These are phyloP conservation scores for Gleditsia sinensis DNA, from an alignment of 306 rosid genomes.

Conservation along the genomic window DNA sequence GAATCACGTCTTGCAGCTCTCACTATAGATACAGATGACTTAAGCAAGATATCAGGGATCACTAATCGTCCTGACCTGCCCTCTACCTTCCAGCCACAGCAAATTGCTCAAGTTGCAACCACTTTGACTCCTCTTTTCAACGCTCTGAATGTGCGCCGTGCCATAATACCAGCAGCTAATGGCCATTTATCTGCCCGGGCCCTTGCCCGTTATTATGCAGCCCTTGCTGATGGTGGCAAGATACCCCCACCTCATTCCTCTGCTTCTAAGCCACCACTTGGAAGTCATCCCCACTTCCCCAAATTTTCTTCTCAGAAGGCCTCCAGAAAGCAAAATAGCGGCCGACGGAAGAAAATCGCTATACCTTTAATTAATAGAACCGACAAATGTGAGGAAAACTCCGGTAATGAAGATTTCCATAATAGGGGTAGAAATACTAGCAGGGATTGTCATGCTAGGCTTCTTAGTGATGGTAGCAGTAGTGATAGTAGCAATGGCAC, in stretches of 20 bases:
- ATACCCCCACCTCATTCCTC: slow-evolving; percentile 85
- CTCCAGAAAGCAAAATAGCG: slow-evolving; percentile 44
- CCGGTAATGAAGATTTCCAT: slow-evolving; percentile 19
- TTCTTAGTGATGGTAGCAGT: slow-evolving; percentile 34
- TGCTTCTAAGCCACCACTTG: slow-evolving; percentile 70
- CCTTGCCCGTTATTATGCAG: slow-evolving; percentile 93
- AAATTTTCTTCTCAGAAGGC: slow-evolving; percentile 49
- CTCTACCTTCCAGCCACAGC: slow-evolving; percentile 69
- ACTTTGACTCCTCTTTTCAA: slow-evolving; percentile 64
- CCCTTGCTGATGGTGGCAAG: slow-evolving; percentile 79
- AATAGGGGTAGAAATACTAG: slow-evolving; percentile 23
- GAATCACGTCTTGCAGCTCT: slow-evolving; percentile 94
- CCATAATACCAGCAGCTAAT: slow-evolving; percentile 91
- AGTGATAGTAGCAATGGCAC: slow-evolving; percentile 33
- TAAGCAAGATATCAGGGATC: slow-evolving; percentile 55
- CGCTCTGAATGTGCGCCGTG: slow-evolving; percentile 75
- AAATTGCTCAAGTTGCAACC: slow-evolving; percentile 52
- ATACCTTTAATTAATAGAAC: slow-evolving; percentile 26
- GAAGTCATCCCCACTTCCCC: slow-evolving; percentile 89
- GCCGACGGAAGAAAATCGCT: slow-evolving; percentile 37
- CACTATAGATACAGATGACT: slow-evolving; percentile 58
- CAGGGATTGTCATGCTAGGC: slow-evolving; percentile 26
- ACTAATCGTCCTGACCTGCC: slow-evolving; percentile 61
- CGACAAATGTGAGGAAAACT: slow-evolving; percentile 31
- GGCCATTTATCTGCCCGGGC: slow-evolving; percentile 98